Evolutionary conservation across 164 flowering plant genomes (phyloP).

Genomic region (Tinospora cordifolia): DNA sequence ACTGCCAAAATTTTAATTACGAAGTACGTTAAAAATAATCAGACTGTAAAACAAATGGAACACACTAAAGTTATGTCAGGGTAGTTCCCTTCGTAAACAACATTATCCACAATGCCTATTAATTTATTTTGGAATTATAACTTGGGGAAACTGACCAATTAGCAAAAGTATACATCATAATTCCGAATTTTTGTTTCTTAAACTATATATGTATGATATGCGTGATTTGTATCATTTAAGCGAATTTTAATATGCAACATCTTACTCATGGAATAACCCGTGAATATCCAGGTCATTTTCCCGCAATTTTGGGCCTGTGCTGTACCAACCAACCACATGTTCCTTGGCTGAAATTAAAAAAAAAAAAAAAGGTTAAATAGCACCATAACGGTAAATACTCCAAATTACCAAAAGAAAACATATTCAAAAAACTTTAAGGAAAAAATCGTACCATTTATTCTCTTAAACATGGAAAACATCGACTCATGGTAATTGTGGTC

Average conservation of each 20-base stretch:
- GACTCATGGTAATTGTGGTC: conserved; percentile 98
- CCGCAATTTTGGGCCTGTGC: conserved; percentile 89
- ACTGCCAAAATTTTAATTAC: not conserved
- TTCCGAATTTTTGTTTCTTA: no score
- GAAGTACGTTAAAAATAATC: no score
- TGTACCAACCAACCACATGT: conserved; percentile 99
- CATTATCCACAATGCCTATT: no score
- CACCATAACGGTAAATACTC: not conserved
- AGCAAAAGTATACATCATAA: no score
- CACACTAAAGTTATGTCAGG: not conserved
- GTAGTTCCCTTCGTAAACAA: no score
- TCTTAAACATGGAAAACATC: conserved; percentile 97
- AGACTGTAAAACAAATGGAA: not conserved
- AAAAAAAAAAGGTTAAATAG: not conserved
- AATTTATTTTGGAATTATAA: no score
- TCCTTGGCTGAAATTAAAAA: conserved; percentile 92
- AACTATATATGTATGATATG: no score
- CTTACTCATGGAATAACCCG: conserved; percentile 74
- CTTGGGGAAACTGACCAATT: no score
- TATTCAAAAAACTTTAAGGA: not conserved
- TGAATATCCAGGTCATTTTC: conserved; percentile 92
- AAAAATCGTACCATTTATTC: conserved; percentile 70
- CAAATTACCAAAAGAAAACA: not conserved
- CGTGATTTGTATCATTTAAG: no score
- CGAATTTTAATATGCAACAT: not conserved